Evolutionary conservation across 208 protist genomes (phyloP).

Genomic region (Wallacemonas sp.): DNA sequence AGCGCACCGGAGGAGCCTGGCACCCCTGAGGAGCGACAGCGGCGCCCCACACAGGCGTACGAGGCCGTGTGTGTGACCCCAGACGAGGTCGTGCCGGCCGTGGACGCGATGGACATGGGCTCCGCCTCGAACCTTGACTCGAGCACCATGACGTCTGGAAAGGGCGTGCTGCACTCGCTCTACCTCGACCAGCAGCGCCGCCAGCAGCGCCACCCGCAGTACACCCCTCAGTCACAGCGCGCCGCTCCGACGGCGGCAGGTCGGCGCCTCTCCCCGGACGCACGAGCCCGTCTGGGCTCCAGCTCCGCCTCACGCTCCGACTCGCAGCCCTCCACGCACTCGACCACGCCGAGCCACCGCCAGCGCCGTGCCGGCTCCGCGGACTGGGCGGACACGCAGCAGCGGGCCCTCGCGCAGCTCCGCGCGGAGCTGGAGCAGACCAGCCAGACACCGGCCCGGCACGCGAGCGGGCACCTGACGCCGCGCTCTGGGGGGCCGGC

Average conservation of each 20-base stretch:
- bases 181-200: slow-evolving; percentile 15
- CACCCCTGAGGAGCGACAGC: too few relatives aligned
- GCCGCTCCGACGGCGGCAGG: too few relatives aligned
- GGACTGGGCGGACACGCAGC: slow-evolving; percentile 45
- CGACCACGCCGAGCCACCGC: slow-evolving; percentile 1
- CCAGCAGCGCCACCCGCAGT: slow-evolving; percentile 1
- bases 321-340: slow-evolving; percentile 2
- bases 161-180: slow-evolving; percentile 12
- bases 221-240: neutral
- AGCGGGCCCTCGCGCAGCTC: slow-evolving; percentile 44
- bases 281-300: too few relatives aligned
- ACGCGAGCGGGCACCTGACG: slow-evolving; percentile 6
- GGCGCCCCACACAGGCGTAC: too few relatives aligned
- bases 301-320: neutral
- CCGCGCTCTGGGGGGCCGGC: neutral
- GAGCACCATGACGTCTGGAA: slow-evolving; percentile 11
- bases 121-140: slow-evolving; percentile 3
- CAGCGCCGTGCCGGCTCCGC: slow-evolving; percentile 16
- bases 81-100: neutral
- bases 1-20: too few relatives aligned
- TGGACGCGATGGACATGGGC: neutral
- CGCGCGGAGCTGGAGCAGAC: slow-evolving; percentile 35
- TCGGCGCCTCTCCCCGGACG: too few relatives aligned
- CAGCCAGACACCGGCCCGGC: neutral
- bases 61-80: too few relatives aligned